Evolutionary conservation across 306 rosid genomes (phyloP).

Genomic region (Prunus armeniaca): DNA sequence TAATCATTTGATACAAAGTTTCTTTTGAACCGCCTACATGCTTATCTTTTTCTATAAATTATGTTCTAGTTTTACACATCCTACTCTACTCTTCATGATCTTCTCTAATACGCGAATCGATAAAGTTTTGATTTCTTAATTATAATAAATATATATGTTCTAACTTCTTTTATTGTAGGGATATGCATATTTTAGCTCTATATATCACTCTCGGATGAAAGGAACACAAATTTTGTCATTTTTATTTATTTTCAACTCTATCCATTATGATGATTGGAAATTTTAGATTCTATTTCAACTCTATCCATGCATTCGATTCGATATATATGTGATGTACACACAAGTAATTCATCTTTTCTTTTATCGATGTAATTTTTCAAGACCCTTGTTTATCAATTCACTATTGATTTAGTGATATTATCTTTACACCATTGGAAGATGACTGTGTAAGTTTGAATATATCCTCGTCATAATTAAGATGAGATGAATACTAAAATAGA

Average conservation of each 20-base stretch:
- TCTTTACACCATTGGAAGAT: too few species aligned
- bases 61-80: not conserved
- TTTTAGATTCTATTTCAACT: not conserved
- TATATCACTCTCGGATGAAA: not conserved
- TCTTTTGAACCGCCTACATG: not conserved
- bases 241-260: not conserved
- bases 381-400: too few species aligned
- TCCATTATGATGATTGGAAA: not conserved
- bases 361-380: too few species aligned
- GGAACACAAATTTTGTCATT: not conserved
- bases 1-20: not conserved
- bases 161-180: not conserved
- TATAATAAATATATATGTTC: not conserved
- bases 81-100: not conserved
- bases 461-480: too few species aligned
- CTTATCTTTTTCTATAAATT: not conserved
- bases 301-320: too few species aligned
- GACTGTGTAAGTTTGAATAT: too few species aligned
- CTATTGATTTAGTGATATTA: too few species aligned
- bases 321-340: too few species aligned
- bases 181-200: not conserved
- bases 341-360: too few species aligned
- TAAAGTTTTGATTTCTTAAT: not conserved
- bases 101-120: not conserved
- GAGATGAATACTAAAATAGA: too few species aligned